Evolutionary conservation across 2,329 filamentous ascomycete genomes (phyloP), one percentile per base, ranked within the genome.

Genomic region (Pseudocercospora crystallina): DNA sequence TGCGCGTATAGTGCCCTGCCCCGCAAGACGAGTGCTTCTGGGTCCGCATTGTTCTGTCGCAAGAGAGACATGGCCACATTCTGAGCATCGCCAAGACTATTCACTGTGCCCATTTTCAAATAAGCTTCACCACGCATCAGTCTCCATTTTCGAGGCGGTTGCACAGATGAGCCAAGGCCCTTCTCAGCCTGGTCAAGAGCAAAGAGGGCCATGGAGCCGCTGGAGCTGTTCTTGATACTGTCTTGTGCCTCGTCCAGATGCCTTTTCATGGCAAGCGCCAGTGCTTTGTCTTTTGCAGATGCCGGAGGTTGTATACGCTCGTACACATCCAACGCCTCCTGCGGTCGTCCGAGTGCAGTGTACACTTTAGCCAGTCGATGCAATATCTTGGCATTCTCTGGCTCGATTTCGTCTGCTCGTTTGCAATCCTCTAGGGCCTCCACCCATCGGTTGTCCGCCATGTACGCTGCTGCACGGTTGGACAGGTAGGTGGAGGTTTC

Each of bases 391-490:
- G 87, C 71, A 68, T 95, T 96, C 62, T 84, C 78, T 0, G 91
- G 86, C 58, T 97, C 91, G 37, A 96, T 76, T 59, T 92, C 86
- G 60, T 89, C 84, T 5, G 94, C 90, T 47, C 80, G 82, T 64
- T 84, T 85, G 73, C 89, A 94, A 72, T 99, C 94, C 49, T 94
- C 89, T 53, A 97, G 76, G 12, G 94, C 94, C 56, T 86, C 80
- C 50, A 80, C 75, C 69, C 86, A 96, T 65, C 86, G 84, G 61
- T 85, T 85, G 52, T 89, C 89, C 46, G 89, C 89, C 79, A 99
- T 96, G 75, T 89, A 90, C 32, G 94, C 94, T 29, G 94, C 94
- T 34, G 94, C 91, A 65, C 94, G 87, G 78, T 99, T 99, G 70
- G 89, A 92, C 59, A 95, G 81, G 72, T 95, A 97, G 39, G 90